Conservation (phyloP, 805 yeast genomes). For the Starmerella asiatica region DNA sequence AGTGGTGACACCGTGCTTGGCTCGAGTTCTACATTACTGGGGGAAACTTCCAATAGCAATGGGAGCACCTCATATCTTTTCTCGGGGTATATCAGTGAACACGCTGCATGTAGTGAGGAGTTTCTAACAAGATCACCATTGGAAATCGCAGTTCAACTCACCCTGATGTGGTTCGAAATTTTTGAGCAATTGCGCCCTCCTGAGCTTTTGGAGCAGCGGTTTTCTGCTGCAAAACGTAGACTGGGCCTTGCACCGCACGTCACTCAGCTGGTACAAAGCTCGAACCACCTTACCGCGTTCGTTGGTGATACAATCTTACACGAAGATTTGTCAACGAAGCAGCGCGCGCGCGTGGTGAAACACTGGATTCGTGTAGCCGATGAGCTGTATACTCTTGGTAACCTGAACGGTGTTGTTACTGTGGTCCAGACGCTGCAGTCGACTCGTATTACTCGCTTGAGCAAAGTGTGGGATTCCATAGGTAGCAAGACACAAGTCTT, state of each 20-base stretch:
- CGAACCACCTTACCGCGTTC: conserved; percentile 28
- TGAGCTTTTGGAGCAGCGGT: conserved; percentile 28
- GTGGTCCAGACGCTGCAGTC: conserved; percentile 27
- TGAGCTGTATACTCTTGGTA: conserved; percentile 24
- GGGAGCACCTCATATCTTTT: too few relatives aligned
- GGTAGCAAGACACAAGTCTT: conserved; percentile 20
- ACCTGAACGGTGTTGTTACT: conserved; percentile 26
- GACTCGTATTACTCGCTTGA: conserved; percentile 26
- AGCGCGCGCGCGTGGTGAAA: conserved; percentile 26
- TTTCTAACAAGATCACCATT: conserved; percentile 3
- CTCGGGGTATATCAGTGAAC: too few relatives aligned
- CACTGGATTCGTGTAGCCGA: conserved; percentile 30
- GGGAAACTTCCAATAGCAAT: neutral
- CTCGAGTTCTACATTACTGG: too few relatives aligned
- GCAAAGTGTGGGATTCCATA: conserved; percentile 26
- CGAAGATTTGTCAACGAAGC: conserved; percentile 22
- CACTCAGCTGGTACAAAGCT: conserved; percentile 20
- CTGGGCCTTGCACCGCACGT: conserved; percentile 27
- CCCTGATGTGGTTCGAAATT: conserved; percentile 25
- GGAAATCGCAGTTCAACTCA: conserved; percentile 27
- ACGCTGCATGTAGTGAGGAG: neutral
- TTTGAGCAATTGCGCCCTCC: conserved; percentile 22
- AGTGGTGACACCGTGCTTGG: neutral
- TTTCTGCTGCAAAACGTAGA: conserved; percentile 22
- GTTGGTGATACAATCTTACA: conserved; percentile 28